Conservation (phyloP, 208 protist species). For the Trypanosoma platydactyli region DNA sequence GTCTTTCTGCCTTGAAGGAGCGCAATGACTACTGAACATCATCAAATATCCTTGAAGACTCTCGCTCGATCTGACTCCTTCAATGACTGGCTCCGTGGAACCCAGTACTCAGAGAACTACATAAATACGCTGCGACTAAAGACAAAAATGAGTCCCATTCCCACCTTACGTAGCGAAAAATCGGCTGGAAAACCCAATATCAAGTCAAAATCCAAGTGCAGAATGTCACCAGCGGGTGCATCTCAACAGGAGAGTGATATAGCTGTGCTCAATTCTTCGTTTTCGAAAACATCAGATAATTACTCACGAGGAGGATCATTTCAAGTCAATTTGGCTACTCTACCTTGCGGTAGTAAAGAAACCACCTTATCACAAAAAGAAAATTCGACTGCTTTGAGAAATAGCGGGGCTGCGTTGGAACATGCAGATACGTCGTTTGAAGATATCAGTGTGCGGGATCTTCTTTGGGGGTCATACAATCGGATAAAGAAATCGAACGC, state of each 20-base stretch:
- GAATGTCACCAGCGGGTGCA: background rate
- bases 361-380: background rate
- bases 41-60: slow-evolving; percentile 7
- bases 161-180: slow-evolving; percentile 3
- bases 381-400: background rate
- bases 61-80: slow-evolving; percentile 22
- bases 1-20: background rate
- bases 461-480: slow-evolving; percentile 33
- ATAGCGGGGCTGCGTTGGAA: background rate
- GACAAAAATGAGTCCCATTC: slow-evolving; percentile 7
- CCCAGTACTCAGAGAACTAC: slow-evolving; percentile 29
- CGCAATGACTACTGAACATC: slow-evolving; percentile 18
- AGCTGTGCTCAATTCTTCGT: background rate
- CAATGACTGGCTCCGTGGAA: slow-evolving; percentile 30
- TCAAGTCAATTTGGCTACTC: background rate
- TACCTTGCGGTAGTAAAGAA: background rate
- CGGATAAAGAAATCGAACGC: slow-evolving; percentile 29
- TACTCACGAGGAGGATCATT: background rate
- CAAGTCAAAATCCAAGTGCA: background rate
- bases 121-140: slow-evolving; percentile 9
- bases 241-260: background rate
- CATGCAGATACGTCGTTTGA: slow-evolving; percentile 5
- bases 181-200: background rate
- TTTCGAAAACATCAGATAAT: background rate
- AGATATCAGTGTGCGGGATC: slow-evolving; percentile 9